Evolutionary conservation across 1,284 basidiomycete genomes (phyloP).

Genomic region (Cryptococcus sp.): DNA sequence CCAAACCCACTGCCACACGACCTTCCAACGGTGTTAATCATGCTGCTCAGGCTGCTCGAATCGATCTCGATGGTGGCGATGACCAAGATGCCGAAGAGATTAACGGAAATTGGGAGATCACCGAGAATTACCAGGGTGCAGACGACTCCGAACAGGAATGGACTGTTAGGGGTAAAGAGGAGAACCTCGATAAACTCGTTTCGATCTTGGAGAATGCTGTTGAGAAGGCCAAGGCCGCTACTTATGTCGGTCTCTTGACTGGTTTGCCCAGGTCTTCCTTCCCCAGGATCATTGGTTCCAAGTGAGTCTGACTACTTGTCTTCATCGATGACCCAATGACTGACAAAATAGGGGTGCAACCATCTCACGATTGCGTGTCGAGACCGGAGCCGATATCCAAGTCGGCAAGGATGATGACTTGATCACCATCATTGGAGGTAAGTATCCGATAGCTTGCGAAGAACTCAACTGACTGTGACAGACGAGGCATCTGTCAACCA

Average conservation of each 20-base stretch:
- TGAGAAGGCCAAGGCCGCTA: slow-evolving; percentile 59
- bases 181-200: slow-evolving; percentile 69
- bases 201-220: slow-evolving; percentile 63
- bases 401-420: slow-evolving; percentile 78
- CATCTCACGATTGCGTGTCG: slow-evolving; percentile 72
- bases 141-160: slow-evolving; percentile 65
- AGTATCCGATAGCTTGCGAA: neutral
- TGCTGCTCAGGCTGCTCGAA: slow-evolving; percentile 60
- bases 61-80: slow-evolving; percentile 65
- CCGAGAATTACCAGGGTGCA: slow-evolving; percentile 67
- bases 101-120: slow-evolving; percentile 65
- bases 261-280: slow-evolving; percentile 49
- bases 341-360: slow-evolving; percentile 54
- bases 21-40: slow-evolving; percentile 44
- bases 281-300: slow-evolving; percentile 79
- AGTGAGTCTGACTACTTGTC: slow-evolving; percentile 51
- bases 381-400: slow-evolving; percentile 83
- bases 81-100: slow-evolving; percentile 49
- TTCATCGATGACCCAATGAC: neutral
- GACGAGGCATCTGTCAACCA: slow-evolving; percentile 62
- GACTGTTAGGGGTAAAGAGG: slow-evolving; percentile 74
- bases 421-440: slow-evolving; percentile 72
- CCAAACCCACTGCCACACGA: slow-evolving; percentile 63
- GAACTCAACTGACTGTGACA: slow-evolving; percentile 2
- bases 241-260: slow-evolving; percentile 49